Conservation (phyloP, 345 rosid genomes). For the Eucalyptus lansdowneana region DNA sequence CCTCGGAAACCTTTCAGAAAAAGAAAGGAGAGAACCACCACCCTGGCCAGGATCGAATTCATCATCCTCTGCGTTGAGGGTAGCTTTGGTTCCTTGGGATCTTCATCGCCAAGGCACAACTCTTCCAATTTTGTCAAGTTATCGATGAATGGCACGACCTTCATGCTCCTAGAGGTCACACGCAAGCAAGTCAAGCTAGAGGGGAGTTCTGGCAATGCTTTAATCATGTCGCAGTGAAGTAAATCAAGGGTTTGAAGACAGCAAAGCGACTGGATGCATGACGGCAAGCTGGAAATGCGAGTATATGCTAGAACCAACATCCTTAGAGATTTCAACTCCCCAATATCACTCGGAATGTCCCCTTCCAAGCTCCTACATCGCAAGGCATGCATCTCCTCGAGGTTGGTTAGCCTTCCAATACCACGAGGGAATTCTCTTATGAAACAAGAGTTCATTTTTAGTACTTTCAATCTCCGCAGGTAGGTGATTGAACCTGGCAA, state of each 20-base stretch:
- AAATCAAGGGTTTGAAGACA: neutral
- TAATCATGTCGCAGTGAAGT: fast-evolving
- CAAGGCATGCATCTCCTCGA: neutral
- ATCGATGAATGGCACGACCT: fast-evolving
- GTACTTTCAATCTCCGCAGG: neutral
- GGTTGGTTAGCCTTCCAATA: neutral
- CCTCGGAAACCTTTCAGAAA: fast-evolving
- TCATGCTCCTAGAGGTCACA: neutral
- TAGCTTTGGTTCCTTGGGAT: neutral
- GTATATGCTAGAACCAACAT: neutral
- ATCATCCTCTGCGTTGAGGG: neutral
- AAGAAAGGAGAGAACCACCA: neutral
- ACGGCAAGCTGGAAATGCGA: neutral
- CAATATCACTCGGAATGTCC: neutral
- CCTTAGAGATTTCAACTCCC: neutral
- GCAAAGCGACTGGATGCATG: neutral
- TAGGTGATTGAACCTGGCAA: fast-evolving
- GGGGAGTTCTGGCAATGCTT: neutral
- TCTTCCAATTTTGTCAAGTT: neutral
- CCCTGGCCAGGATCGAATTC: neutral
- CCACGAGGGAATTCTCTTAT: neutral
- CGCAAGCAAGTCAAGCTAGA: neutral
- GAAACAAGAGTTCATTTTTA: neutral
- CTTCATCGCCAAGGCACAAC: neutral
- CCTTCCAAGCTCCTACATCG: neutral